Evolutionary conservation across 1,139 yeast species (phyloP).

Genomic region (Blastobotrys ciferrii): DNA sequence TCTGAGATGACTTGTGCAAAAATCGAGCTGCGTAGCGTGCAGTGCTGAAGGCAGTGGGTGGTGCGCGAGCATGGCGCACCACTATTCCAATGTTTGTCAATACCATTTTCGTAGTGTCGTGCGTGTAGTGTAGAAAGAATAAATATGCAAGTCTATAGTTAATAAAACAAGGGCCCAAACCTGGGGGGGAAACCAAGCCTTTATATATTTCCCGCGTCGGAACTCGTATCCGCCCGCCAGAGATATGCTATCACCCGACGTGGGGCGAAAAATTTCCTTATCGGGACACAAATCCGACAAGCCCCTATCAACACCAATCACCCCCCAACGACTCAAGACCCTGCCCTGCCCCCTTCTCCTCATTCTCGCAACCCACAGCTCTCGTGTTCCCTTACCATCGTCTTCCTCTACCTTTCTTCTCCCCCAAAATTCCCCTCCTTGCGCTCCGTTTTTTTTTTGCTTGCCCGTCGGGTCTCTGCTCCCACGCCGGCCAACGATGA

Average conservation of each 20-base stretch:
- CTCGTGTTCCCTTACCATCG: background rate
- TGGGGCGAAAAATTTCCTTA: background rate
- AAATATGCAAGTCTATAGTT: background rate
- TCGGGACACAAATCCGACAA: background rate
- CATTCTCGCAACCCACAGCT: background rate
- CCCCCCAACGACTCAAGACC: background rate
- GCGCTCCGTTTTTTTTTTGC: background rate
- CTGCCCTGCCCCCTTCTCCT: background rate
- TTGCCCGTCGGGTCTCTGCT: background rate
- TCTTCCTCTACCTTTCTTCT: too few relatives aligned
- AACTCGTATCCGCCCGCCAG: background rate
- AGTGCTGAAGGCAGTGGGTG: background rate
- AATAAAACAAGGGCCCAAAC: background rate
- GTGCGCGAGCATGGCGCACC: slow-evolving; percentile 5
- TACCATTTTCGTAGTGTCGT: background rate
- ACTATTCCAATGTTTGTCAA: slow-evolving; percentile 6
- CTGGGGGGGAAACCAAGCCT: background rate
- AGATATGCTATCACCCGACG: background rate
- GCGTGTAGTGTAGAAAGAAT: background rate
- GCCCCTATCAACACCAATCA: background rate
- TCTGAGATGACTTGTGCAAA: slow-evolving; percentile 1
- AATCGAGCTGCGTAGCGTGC: background rate
- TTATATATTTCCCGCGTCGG: background rate
- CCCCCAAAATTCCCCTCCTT: background rate
- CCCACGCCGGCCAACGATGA: background rate